Evolutionary conservation across 768 basidiomycete species (phyloP), one percentile per base, ranked within the genome.

Genomic region (Amanita pallidorosea): DNA sequence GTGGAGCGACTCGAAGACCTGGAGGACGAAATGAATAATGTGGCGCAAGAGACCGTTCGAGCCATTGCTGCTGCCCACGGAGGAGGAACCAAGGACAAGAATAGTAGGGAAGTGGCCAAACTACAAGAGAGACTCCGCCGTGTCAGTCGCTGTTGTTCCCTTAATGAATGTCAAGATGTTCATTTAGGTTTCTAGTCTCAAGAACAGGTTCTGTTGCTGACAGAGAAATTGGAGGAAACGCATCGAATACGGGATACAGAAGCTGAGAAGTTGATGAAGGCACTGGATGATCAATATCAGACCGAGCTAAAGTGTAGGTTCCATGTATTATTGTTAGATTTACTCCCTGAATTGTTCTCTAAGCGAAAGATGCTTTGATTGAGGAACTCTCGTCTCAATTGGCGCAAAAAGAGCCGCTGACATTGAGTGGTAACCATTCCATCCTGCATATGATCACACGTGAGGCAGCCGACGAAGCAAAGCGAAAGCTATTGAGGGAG

Each of bases 401-500:
- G 4, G 67, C 78, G 3, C 74, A 70, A 23, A 69, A 75, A 40
- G 76, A 83, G 54, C 79, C 79, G 5, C 66, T 83, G 33, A 67
- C 76, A 38, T 67, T 69, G 38, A 63, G 72, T 0, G 74, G 72
- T 5, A 76, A 75, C 54, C 68, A 66, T 12, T 70, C 74, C 2
- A 72, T 77, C 4, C 68, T 83, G 27, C 79, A 85, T 56, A 73
- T 91, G 43, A 65, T 91, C 11, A 85, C 85, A 7, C 77, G 85
- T 49, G 85, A 87, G 53, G 77, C 77, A 2, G 85, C 81, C 5
- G 80, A 88, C 52, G 79, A 79, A 49, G 85, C 88, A 65, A 80
- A 78, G 57, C 72, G 71, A 38, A 63, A 52, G 1, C 60, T 77
- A 27, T 74, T 80, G 52, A 66, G 73, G 33, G 76, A 80, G 46